Evolutionary conservation across 768 basidiomycete species (phyloP).

Genomic region (Mycena latifolia): DNA sequence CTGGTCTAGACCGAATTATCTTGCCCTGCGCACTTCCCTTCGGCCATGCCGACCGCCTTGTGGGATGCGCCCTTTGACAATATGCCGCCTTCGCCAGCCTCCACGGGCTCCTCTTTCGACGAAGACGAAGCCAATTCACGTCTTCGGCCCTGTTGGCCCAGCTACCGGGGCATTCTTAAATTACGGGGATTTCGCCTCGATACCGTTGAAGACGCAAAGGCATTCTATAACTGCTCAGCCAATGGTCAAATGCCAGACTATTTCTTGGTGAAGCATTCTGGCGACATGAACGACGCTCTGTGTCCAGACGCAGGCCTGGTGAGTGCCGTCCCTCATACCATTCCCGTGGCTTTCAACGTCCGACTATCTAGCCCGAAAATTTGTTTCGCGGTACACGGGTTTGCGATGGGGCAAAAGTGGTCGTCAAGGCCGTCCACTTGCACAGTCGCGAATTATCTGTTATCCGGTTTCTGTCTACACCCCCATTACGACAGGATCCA

Average conservation of each 20-base stretch:
- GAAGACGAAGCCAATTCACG: conserved; percentile 73
- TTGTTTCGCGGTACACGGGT: conserved; percentile 75
- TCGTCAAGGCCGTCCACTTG: conserved; percentile 78
- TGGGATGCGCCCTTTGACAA: conserved; percentile 10
- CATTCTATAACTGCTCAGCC: conserved; percentile 58
- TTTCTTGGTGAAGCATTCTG: conserved; percentile 28
- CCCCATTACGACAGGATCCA: conserved; percentile 65
- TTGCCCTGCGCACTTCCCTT: neutral
- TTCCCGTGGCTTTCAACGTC: conserved; percentile 20
- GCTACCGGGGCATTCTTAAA: conserved; percentile 61
- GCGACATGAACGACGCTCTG: conserved; percentile 66
- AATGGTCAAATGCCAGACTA: conserved; percentile 38
- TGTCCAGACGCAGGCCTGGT: conserved; percentile 83
- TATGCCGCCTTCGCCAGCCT: conserved; percentile 33
- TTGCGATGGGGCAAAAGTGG: conserved; percentile 63
- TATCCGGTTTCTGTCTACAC: conserved; percentile 66
- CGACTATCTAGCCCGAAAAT: conserved; percentile 67
- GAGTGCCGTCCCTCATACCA: conserved; percentile 40
- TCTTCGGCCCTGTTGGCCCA: conserved; percentile 71
- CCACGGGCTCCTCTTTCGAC: conserved; percentile 64
- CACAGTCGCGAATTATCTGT: conserved; percentile 73
- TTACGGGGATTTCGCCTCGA: conserved; percentile 73
- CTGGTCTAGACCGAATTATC: conserved; percentile 10
- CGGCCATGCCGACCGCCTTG: conserved; percentile 9
- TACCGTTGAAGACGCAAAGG: conserved; percentile 75